These are phyloP conservation scores for Talaromyces adpressus DNA, from an alignment of 495 filamentous ascomycete species.

Conservation along the genomic window DNA sequence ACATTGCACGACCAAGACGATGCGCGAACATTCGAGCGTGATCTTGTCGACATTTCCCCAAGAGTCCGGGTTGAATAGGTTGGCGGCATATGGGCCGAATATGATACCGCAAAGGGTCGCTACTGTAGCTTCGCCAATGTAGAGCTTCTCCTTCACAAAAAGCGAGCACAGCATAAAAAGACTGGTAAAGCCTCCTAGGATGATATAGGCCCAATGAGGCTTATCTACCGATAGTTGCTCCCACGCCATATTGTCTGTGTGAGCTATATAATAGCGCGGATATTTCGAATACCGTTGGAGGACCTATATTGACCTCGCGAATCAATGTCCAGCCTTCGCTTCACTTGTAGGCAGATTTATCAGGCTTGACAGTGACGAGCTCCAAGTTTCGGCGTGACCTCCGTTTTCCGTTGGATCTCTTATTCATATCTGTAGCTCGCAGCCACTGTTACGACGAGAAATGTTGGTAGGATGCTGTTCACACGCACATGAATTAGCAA, in stretches of 20 bases:
- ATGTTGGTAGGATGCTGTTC: not conserved
- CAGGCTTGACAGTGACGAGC: not conserved
- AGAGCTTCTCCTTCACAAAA: constrained; percentile 95
- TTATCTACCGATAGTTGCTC: constrained; percentile 86
- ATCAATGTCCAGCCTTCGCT: not conserved
- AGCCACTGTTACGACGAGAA: not conserved
- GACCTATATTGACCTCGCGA: not conserved
- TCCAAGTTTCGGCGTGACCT: constrained; percentile 1
- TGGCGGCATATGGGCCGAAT: constrained; percentile 91
- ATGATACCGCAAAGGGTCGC: constrained; percentile 95
- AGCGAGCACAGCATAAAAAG: constrained; percentile 98
- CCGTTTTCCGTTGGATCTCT: not conserved
- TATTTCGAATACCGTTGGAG: not conserved
- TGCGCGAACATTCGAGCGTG: constrained; percentile 92
- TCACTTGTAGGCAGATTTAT: constrained; percentile 1
- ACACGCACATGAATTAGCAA: not conserved
- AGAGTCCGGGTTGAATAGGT: constrained; percentile 72
- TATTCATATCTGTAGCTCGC: constrained; percentile 9
- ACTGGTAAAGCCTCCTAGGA: constrained; percentile 94
- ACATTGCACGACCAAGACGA: constrained; percentile 98
- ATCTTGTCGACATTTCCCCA: constrained; percentile 96
- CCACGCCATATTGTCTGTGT: constrained; percentile 67
- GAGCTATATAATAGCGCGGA: constrained; percentile 9
- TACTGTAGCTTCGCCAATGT: constrained; percentile 97
- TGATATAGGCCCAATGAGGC: constrained; percentile 97